Evolutionary conservation across 257 asterid genomes (phyloP), one percentile per base, ranked within the genome.

Genomic region (Solanum gandarillasii): DNA sequence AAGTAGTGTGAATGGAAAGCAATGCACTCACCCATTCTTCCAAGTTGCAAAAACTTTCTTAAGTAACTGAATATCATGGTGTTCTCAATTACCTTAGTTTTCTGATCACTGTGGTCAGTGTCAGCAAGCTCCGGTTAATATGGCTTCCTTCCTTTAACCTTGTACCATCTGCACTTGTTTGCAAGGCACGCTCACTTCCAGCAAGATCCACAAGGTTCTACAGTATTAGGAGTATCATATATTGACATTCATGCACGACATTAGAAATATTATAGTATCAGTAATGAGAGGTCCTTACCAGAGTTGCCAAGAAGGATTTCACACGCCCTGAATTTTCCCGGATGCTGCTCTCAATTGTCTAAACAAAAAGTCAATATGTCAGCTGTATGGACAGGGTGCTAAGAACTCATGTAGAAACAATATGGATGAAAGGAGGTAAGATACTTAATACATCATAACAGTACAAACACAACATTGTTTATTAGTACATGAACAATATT

Each of bases 151-250:
- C 99, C 90, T 97, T 96, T 93, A 97, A 91, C 91, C 98, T 93
- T 86, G 91, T 70, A 88, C 99, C 99, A 89, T 89, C 96, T 84
- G 98, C 95, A 90, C 92, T 94, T 75, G 98, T 93, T 91, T 97
- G 99, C 12, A 95, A 87, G 43, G 94, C 95, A 87, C 99, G 98
- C 88, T 97, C 99, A 83, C 98, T 95, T 71, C 99, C 99, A 78
- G 99, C 99, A 68, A 97, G 99, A 93, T 97, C 99, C 82, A 97
- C 99, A 87, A 97, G 98, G 92, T 97, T 96, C 99, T 97, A 92
- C 79, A 89, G 83, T 89, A 72, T 43, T 86, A 46, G 70, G 62
- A 81, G 76, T 81, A 27, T 88, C 74, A 62, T 18, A 41, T 43
- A 72, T 35, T 60, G 74, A 86, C 65, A 78, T 12, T 86, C 58